phyloP scores from a whole-genome alignment of 2,329 filamentous ascomycete species.

The Phialophora tarda region DNA sequence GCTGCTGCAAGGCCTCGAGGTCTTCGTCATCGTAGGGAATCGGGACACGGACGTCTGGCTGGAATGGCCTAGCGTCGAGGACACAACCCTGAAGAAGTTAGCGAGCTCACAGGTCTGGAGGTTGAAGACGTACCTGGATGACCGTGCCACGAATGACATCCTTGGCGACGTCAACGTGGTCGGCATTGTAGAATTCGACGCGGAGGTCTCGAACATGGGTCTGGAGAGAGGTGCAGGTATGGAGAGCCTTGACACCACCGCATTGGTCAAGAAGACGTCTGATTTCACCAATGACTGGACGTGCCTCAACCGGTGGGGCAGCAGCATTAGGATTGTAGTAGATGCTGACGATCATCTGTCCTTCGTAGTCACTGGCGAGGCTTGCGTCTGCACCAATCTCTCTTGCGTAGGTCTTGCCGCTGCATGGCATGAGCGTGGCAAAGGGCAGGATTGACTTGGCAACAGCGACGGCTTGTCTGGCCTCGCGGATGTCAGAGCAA shows the following conservation, averaged over 20 bases:
- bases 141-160: constrained; percentile 45
- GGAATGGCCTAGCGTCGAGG: constrained; percentile 22
- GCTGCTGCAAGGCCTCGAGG: constrained; percentile 20
- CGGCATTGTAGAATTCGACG: constrained; percentile 50
- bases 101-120: neutral
- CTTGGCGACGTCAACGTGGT: constrained; percentile 46
- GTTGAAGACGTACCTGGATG: constrained; percentile 18
- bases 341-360: constrained; percentile 61
- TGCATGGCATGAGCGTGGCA: constrained; percentile 57
- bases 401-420: constrained; percentile 52
- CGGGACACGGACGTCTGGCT: constrained; percentile 27
- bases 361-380: constrained; percentile 57
- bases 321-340: constrained; percentile 45
- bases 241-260: constrained; percentile 48
- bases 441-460: constrained; percentile 51
- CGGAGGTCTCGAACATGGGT: constrained; percentile 46
- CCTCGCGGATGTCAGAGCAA: constrained; percentile 67
- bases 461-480: constrained; percentile 58
- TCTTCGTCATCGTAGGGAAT: constrained; percentile 26
- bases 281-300: constrained; percentile 56
- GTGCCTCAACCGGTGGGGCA: constrained; percentile 18
- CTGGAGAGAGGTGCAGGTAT: constrained; percentile 41
- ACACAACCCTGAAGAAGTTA: constrained; percentile 44
- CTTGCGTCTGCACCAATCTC: constrained; percentile 41
- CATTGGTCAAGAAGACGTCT: constrained; percentile 47